These are phyloP conservation scores for Chenopodium formosanum DNA, from an alignment of 148 eudicot genomes.

Conservation along the genomic window DNA sequence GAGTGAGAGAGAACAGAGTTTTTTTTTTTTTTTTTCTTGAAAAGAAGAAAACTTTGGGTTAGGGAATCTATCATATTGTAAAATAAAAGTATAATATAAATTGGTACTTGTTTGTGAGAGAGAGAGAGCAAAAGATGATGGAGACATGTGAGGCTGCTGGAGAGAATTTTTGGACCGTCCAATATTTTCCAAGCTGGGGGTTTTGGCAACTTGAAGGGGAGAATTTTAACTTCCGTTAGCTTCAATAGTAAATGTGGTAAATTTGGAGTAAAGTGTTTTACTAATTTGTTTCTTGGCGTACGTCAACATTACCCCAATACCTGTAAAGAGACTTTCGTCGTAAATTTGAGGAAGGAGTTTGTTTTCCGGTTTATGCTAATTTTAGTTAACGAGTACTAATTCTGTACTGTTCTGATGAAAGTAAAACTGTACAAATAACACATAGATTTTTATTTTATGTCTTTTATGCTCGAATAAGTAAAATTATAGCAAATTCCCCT, in stretches of 20 bases:
- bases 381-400: not conserved
- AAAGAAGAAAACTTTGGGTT: slow-evolving; percentile 15
- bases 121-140: slow-evolving; percentile 23
- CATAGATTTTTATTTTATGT: no score
- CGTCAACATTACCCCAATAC: not conserved
- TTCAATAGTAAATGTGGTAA: not conserved
- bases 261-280: not conserved
- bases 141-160: slow-evolving; percentile 39
- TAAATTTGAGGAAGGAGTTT: not conserved
- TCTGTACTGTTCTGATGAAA: no score
- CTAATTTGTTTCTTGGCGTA: not conserved
- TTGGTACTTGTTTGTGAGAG: slow-evolving; percentile 9
- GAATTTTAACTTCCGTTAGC: slow-evolving; percentile 7
- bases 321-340: not conserved
- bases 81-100: slow-evolving; percentile 10
- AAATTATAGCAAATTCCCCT: no score
- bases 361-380: not conserved
- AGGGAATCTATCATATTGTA: slow-evolving; percentile 5
- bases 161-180: slow-evolving; percentile 33
- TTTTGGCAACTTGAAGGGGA: slow-evolving; percentile 7
- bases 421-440: no score
- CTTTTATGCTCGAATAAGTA: no score
- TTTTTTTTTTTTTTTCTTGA: not conserved
- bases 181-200: slow-evolving; percentile 23
- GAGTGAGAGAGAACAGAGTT: not conserved